Base-by-base conservation (phyloP, 257 asterid species). In the Petunia axillaris region DNA sequence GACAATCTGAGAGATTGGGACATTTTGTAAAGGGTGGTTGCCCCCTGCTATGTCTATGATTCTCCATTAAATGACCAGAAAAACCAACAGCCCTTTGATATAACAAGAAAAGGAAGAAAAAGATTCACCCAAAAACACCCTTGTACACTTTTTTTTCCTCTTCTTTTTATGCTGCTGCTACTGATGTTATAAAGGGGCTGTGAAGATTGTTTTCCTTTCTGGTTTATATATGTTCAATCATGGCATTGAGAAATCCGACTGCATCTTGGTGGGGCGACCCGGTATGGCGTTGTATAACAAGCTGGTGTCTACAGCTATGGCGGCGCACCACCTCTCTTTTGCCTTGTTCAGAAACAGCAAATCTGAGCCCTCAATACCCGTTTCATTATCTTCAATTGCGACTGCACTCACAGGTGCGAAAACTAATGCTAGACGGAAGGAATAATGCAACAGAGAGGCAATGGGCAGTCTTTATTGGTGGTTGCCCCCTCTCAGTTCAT, bases 221-320 rank as follows among this genome's bases (percentile, higher is more conserved):
- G n/a, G 76, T 15, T 55, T 25, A 25, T 25, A 25, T 43, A 68
- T 68, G 57, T 68, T 44, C 57, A n/a, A 9, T 44, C 57, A 68
- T n/a, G 57, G 40, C 57, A 44, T 43, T 35, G 40, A 68, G 57
- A 44, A 44, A 43, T n/a, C 39, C 7, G 9, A 43, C 40, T 4
- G n/a, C 16, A 16, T 68, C 55, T 50, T 7, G 55, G 55, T 40
- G 16, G 15, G 16, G 76, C 9, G 54, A 68, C 57, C 40, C 39
- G 4, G n/a, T 43, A 40, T 5, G 14, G n/a, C 9, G 39, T 37
- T 48, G 52, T 52, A 55, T 6, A 7, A 79, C 82, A 52, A 52
- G 78, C 66, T 46, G 80, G 48, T 77, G 53, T 83, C 50, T 75
- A 85, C 86, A 83, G 75, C 80, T 83, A 83, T 83, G 85, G 79